Percentiles rank a stretch among this genome's conserved stretches.
These are phyloP conservation scores for Alternaria ethzedia DNA, from an alignment of 2,329 filamentous ascomycete genomes.

Conservation along the genomic window DNA sequence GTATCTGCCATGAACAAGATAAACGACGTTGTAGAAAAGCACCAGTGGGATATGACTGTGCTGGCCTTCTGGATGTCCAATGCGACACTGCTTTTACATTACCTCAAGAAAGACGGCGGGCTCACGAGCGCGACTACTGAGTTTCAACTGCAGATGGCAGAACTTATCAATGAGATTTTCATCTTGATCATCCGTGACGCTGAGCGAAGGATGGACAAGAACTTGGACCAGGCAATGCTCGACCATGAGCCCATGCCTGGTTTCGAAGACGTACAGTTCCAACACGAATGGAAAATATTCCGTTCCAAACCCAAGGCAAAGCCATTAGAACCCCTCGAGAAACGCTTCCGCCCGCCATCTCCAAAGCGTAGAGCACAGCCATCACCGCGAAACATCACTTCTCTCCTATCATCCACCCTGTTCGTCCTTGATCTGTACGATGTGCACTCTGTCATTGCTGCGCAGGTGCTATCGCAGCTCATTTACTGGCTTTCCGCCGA, in stretches of 20 bases:
- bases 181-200: slow-evolving; percentile 96
- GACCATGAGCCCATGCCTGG: slow-evolving; percentile 98
- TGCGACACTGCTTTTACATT: slow-evolving; percentile 91
- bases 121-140: slow-evolving; percentile 80
- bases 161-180: slow-evolving; percentile 97
- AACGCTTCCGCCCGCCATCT: slow-evolving; percentile 88
- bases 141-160: slow-evolving; percentile 91
- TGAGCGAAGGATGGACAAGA: slow-evolving; percentile 94
- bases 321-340: slow-evolving; percentile 82
- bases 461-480: slow-evolving; percentile 89
- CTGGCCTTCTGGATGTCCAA: slow-evolving; percentile 99
- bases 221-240: slow-evolving; percentile 89
- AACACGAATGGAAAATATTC: slow-evolving; percentile 98
- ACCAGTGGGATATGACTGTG: slow-evolving; percentile 99
- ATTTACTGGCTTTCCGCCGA: slow-evolving; percentile 97
- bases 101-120: slow-evolving; percentile 91
- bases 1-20: slow-evolving; percentile 93
- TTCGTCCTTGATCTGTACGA: slow-evolving; percentile 99
- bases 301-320: slow-evolving; percentile 89
- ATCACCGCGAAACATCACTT: slow-evolving; percentile 93
- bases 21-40: slow-evolving; percentile 91
- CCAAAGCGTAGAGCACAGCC: slow-evolving; percentile 91
- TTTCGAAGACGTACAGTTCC: slow-evolving; percentile 94
- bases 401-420: slow-evolving; percentile 89
- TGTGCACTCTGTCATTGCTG: slow-evolving; percentile 93